Evolutionary conservation across 768 basidiomycete genomes (phyloP), one percentile per base, ranked within the genome.

Genomic region (Mycena chlorophos): DNA sequence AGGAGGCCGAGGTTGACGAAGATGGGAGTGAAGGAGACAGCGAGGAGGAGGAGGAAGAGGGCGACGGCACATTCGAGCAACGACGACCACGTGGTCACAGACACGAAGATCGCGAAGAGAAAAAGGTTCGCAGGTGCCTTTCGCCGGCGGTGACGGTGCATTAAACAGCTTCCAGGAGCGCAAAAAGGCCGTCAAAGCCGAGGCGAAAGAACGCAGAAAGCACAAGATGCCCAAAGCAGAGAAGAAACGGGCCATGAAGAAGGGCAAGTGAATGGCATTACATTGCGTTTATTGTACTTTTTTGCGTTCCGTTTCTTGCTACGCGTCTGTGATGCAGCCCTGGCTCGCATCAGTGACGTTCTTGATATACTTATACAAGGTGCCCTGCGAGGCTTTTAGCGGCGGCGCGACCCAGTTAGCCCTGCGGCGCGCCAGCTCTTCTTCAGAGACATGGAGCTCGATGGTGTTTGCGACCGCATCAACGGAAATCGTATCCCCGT

Each of bases 161-260:
- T 55, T 65, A 40, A 58, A 52, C 30, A 53, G 56, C 52, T 52
- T 54, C 17, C 62, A 96, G 94, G 94, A 95, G 70, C 85, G 95
- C 22, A 98, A 98, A 74, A 91, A 91, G 68, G 85, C 86, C 3
- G 83, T 81, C 25, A 98, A 98, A 69, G 87, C 86, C 52, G 91
- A 91, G 69, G 86, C 89, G 34, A 81, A 87, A 65, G 94, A 97
- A 75, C 89, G 83, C 69, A 80, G 96, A 58, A 92, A 94, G 71
- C 78, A 83, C 63, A 98, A 98, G 76, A 93, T 98, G 79, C 91
- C 95, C 43, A 98, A 98, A 68, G 85, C 88, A 38, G 93, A 96
- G 73, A 98, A 98, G 78, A 92, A 92, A 75, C 81, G 85, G 38
- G 83, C 82, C 60, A 80, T 98, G 63, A 97, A 92, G 64, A 80